Evolutionary conservation across 495 filamentous ascomycete genomes (phyloP), one percentile per base, ranked within the genome.

Genomic region (Neurospora sp.): DNA sequence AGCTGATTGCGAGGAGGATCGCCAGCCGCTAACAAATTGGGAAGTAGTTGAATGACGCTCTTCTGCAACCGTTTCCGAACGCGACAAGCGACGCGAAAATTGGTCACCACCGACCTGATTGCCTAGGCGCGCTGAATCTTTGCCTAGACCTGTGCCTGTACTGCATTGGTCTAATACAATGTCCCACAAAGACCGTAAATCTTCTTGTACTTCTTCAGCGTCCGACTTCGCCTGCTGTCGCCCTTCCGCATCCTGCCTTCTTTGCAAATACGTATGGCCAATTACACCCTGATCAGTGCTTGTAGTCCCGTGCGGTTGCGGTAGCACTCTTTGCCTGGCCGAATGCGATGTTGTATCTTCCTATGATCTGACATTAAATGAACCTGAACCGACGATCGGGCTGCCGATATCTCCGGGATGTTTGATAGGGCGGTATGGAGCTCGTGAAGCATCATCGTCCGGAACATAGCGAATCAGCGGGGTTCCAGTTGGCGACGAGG

Each of bases 401-500:
- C 84, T 86, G 27, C 87, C 84, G 68, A 88, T 86, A 73, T 89
- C 83, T n/a, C 87, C 84, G n/a, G 87, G 84, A 37, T 84, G 82
- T 16, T 85, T 84, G 4, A 87, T 78, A 31, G 78, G 82, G 45
- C 84, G 80, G 40, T 79, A 79, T 73, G 4, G 74, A 73, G 42
- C 72, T 74, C 70, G 78, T 75, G 16, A 75, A 74, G 8, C 79
- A 38, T n/a, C 76, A 77, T n/a, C 77, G 71, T 38, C 75, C 77
- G 71, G 86, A 85, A 31, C 85, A 81, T 71, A 91, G 88, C 78
- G 89, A 92, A 72, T 88, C 89, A 75, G 97, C 91, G 48, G 87
- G 83, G 40, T 82, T 83, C 38, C 83, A 82, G 3, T 70, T 76
- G 2, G 27, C 53, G 70, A 40, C 9, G 77, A 83, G 35, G 81